A percentile compares a stretch with the other conserved stretches of the same genome.
Conservation (phyloP, 306 rosid species). For the Prosopis cineraria region DNA sequence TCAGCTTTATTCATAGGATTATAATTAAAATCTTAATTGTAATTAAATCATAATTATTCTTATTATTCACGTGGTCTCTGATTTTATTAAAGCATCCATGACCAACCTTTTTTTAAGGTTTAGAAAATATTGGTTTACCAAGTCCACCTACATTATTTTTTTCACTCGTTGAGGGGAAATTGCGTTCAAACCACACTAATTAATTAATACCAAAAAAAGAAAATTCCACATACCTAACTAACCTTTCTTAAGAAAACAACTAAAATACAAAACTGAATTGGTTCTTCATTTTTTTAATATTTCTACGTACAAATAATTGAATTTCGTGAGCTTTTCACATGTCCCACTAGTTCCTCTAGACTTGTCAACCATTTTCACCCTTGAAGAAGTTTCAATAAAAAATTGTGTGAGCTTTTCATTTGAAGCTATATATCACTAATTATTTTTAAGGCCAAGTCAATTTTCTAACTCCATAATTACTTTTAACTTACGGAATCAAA, state of each 20-base stretch:
- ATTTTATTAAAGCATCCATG: background rate
- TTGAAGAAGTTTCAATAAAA: background rate
- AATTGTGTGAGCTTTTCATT: too few species aligned
- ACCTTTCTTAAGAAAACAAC: background rate
- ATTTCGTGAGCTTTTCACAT: background rate
- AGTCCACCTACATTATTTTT: background rate
- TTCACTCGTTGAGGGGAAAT: background rate
- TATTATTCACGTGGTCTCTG: background rate
- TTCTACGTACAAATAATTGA: background rate
- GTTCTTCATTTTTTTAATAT: background rate
- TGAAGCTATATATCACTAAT: too few species aligned
- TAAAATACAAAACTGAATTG: background rate
- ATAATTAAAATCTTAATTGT: background rate
- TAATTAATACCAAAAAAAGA: too few species aligned
- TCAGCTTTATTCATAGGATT: background rate
- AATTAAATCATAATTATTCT: background rate
- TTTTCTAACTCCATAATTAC: background rate
- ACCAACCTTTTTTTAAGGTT: background rate
- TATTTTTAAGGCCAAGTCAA: background rate
- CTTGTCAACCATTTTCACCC: constrained; percentile 7
- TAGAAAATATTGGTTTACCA: too few species aligned
- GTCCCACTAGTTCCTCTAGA: background rate
- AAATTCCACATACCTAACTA: background rate
- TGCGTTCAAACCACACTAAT: background rate
- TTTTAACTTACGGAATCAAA: background rate